Base-by-base conservation (phyloP, 2,329 filamentous ascomycete species). In the Ophioceras dolichostomum region DNA sequence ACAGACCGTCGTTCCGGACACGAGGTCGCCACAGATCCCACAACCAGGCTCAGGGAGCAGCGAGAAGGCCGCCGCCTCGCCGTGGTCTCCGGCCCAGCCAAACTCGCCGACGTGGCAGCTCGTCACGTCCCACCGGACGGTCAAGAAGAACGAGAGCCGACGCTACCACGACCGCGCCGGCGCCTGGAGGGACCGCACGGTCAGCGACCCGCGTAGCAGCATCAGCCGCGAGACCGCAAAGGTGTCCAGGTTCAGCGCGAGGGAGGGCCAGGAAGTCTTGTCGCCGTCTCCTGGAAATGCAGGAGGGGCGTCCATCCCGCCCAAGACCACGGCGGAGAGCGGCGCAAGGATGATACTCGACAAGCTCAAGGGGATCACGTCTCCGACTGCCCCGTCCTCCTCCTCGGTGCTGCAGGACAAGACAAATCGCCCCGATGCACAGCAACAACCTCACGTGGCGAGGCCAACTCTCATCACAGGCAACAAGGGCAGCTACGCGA, bases 151-250 rank as follows among this genome's bases (percentile, higher is more conserved):
- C 22, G 52, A 61, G 34, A 50, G 49, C 16, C 53, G 56, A 31
- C 58, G 62, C 13, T 66, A 68, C 35, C 59, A 54, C 34, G 63
- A 68, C 39, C 57, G 53, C 10, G 60, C 57, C 10, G 64, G 65
- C 4, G 53, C 66, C 4, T 69, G 60, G 59, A 56, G 67, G 41
- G 58, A 62, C 16, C 53, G 47, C 19, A 54, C 52, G 8, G 41
- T 59, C 9, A 55, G 57, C 37, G 63, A 65, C 39, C 59, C 62
- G 0, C 54, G 60, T 3, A 55, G 61, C 18, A 62, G 58, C 18
- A 65, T 58, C 16, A 66, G 58, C 38, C 54, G 57, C 10, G 60
- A 64, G 40, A 53, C 53, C 5, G 62, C 56, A 7, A 51, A 45
- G 19, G 59, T 61, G 8, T 49, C 57, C 5, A 51, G 59, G 16